Base-by-base conservation (phyloP, 2,329 filamentous ascomycete species). In the Sporothrix euskadiensis region DNA sequence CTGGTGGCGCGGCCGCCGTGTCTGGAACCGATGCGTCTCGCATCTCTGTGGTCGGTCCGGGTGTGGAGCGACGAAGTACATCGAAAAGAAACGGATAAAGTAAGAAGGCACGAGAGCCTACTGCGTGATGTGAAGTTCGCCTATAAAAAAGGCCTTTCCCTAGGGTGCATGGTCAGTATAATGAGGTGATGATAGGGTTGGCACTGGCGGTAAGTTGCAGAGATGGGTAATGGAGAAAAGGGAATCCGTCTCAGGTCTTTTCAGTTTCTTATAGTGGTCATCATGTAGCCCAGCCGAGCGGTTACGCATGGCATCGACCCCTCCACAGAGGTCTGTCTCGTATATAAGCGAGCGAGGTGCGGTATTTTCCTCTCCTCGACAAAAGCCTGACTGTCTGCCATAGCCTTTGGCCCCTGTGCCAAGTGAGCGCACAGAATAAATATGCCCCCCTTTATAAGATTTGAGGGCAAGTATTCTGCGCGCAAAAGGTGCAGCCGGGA, bases 181-280 rank as follows among this genome's bases (percentile, higher is more conserved):
- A 22, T 22, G 41, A n/a, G 41, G 35, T 30, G 9, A 52, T 9
- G 2, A 52, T 32, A 8, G n/a, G 10, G 12, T 26, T 10, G 26
- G 6, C 5, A 71, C n/a, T 10, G 41, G 41, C 14, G 16, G 39
- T 47, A 9, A 49, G n/a, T 12, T 8, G 39, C 26, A 71, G 26
- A 26, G 26, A 26, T 26, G 26, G 1, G 69, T 5, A 8, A 61
- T 19, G 16, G 44, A 69, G 76, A 4, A 77, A 74, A 39, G 59
- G 19, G 26, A 16, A 16, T 35, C 68, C 79, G 84, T 84, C 85
- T 92, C 90, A 92, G 90, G 87, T 92, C 90, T 92, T 92, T 92
- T 91, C 89, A 92, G 89, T 91, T 88, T 86, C 80, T 81, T 73
- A 74, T 78, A 78, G 79, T 81, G 79, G 80, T 83, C 86, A 81